phyloP scores from a whole-genome alignment of 225 moss, liverwort and hornwort genomes.

The Physcomitrium patens region DNA sequence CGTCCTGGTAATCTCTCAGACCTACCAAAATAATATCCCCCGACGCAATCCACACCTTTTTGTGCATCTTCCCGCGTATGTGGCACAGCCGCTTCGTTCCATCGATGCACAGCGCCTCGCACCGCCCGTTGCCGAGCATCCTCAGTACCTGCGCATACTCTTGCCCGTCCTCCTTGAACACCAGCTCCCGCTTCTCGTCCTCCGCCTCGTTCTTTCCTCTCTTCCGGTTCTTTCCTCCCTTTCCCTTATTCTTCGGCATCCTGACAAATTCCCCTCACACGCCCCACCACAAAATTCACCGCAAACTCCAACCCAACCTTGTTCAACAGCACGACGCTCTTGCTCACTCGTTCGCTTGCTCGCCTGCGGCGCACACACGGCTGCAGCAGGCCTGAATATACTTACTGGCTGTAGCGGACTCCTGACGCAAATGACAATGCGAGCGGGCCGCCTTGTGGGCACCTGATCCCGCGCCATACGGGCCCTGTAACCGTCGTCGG shows the following conservation, averaged over 20 bases:
- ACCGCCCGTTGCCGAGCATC: slow-evolving; percentile 72
- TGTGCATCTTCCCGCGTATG: slow-evolving; percentile 76
- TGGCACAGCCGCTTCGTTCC: slow-evolving; percentile 69
- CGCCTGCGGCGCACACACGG: neutral
- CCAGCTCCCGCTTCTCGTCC: slow-evolving; percentile 75
- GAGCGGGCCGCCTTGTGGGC: neutral
- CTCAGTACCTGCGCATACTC: slow-evolving; percentile 73
- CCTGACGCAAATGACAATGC: neutral
- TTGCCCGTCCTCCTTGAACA: slow-evolving; percentile 77
- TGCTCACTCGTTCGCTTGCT: too few species aligned
- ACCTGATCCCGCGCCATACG: neutral
- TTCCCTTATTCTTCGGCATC: slow-evolving; percentile 80
- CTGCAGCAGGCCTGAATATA: neutral
- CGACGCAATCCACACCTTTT: slow-evolving; percentile 78
- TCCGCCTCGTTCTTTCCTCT: slow-evolving; percentile 79
- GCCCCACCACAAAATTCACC: neutral
- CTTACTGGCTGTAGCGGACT: slow-evolving; percentile 6
- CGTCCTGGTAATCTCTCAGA: slow-evolving; percentile 65
- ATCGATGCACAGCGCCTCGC: slow-evolving; percentile 76
- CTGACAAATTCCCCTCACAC: neutral
- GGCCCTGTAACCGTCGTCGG: neutral
- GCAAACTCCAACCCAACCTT: too few species aligned
- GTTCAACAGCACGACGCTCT: too few species aligned
- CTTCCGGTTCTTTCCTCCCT: slow-evolving; percentile 82
- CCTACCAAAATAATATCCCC: slow-evolving; percentile 71